Conservation (phyloP, 2,329 filamentous ascomycete genomes). For the Aspergillus brunneoviolaceus region DNA sequence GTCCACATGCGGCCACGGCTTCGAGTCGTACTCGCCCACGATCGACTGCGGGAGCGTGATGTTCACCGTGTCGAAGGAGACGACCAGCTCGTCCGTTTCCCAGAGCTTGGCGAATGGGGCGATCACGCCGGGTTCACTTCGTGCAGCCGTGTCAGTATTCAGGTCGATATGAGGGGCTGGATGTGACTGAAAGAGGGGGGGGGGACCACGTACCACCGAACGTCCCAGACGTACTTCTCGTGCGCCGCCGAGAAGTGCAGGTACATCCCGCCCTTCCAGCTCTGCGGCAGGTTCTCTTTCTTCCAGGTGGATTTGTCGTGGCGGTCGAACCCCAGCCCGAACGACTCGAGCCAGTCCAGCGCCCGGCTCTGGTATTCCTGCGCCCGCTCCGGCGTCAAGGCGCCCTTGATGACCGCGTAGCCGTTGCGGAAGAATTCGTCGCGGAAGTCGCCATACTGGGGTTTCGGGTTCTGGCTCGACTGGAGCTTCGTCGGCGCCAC, state of each 20-base stretch:
- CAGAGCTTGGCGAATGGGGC: conserved; percentile 4
- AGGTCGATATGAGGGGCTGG: no score
- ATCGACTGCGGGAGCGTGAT: conserved; percentile 5
- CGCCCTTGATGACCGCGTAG: conserved; percentile 4
- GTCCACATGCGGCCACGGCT: conserved; percentile 5
- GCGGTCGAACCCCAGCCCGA: neutral
- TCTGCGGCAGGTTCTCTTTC: conserved; percentile 5
- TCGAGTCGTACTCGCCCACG: conserved; percentile 1
- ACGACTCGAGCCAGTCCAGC: conserved; percentile 6
- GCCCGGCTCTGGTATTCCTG: conserved; percentile 3
- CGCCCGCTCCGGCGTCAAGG: neutral
- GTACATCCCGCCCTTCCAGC: conserved; percentile 5
- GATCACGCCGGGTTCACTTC: neutral
- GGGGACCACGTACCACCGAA: neutral
- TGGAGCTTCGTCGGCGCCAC: neutral
- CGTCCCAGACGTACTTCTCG: conserved; percentile 7
- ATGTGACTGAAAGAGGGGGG: neutral
- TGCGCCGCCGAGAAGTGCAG: conserved; percentile 3
- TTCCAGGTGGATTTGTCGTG: conserved; percentile 6
- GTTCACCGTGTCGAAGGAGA: conserved; percentile 4
- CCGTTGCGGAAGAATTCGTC: conserved; percentile 4
- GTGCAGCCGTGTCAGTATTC: neutral
- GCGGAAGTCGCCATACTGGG: conserved; percentile 2
- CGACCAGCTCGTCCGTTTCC: neutral
- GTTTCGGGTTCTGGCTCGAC: neutral